These are phyloP conservation scores for Colletotrichum eleusines DNA, from an alignment of 2,329 filamentous ascomycete species.

Conservation along the genomic window DNA sequence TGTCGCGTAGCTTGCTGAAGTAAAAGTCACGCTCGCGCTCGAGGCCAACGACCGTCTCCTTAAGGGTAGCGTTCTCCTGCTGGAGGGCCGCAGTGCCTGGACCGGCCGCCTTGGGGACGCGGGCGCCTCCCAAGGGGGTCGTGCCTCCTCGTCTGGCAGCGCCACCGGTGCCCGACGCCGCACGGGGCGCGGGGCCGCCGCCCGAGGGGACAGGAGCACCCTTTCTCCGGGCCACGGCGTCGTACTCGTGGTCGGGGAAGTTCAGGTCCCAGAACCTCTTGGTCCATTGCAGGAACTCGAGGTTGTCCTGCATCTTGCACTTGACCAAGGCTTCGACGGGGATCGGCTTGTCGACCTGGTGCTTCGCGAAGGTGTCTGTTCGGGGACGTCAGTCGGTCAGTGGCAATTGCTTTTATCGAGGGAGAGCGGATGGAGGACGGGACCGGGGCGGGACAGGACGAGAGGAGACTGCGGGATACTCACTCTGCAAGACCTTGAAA, in stretches of 20 bases:
- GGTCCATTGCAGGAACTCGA: constrained; percentile 97
- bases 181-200: constrained; percentile 61
- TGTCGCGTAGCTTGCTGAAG: constrained; percentile 98
- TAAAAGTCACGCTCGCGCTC: constrained; percentile 99
- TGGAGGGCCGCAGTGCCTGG: constrained; percentile 79
- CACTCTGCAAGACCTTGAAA: constrained; percentile 97
- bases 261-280: constrained; percentile 99
- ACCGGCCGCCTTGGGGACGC: constrained; percentile 58
- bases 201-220: constrained; percentile 70
- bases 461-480: constrained; percentile 50
- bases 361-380: constrained; percentile 84
- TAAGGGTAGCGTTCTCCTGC: constrained; percentile 87
- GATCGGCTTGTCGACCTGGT: constrained; percentile 89
- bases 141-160: constrained; percentile 68
- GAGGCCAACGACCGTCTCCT: constrained; percentile 94
- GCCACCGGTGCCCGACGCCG: constrained; percentile 62
- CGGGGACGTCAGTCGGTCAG: constrained; percentile 12
- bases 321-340: constrained; percentile 91
- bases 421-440: background rate
- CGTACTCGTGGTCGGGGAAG: constrained; percentile 97
- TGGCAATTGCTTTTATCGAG: constrained; percentile 2
- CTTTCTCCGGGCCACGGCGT: constrained; percentile 87
- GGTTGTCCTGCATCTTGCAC: constrained; percentile 99
- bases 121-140: constrained; percentile 67
- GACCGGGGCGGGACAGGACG: no score